Percentiles rank a stretch among this genome's conserved stretches.
Conservation (phyloP, 2,329 filamentous ascomycete genomes). For the Cladophialophora immunda region DNA sequence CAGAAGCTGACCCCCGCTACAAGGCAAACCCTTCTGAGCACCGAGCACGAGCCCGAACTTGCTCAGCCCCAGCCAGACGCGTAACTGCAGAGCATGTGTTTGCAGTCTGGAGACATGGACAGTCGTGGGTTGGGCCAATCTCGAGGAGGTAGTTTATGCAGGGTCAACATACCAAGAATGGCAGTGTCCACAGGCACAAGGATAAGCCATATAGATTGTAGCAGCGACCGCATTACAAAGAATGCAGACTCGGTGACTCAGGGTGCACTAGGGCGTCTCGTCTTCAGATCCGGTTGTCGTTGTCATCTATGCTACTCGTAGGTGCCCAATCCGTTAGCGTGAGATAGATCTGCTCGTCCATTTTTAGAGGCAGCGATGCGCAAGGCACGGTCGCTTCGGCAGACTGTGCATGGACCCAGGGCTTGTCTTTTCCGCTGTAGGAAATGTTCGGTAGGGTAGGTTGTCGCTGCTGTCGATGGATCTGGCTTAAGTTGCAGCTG, state of each 20-base stretch:
- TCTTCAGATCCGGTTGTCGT: not conserved
- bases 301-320: not conserved
- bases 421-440: not conserved
- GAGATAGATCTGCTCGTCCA: not conserved
- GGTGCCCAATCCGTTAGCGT: not conserved
- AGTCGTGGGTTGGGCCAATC: not conserved
- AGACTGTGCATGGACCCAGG: not conserved
- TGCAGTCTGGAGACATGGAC: not conserved
- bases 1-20: not conserved
- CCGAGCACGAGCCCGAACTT: not conserved
- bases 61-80: conserved; percentile 26
- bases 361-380: not conserved
- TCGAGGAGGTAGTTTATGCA: not conserved
- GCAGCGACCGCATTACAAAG: not conserved
- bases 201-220: not conserved
- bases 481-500: not conserved
- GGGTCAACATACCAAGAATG: conserved; percentile 6
- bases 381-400: not conserved
- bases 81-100: conserved; percentile 7
- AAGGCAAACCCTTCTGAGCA: not conserved
- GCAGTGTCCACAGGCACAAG: not conserved
- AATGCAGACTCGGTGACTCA: not conserved
- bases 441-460: not conserved
- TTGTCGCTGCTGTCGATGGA: not conserved
- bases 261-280: not conserved